Base-by-base conservation (phyloP, 1,139 yeast species). In the Kluyveromyces sp. region DNA sequence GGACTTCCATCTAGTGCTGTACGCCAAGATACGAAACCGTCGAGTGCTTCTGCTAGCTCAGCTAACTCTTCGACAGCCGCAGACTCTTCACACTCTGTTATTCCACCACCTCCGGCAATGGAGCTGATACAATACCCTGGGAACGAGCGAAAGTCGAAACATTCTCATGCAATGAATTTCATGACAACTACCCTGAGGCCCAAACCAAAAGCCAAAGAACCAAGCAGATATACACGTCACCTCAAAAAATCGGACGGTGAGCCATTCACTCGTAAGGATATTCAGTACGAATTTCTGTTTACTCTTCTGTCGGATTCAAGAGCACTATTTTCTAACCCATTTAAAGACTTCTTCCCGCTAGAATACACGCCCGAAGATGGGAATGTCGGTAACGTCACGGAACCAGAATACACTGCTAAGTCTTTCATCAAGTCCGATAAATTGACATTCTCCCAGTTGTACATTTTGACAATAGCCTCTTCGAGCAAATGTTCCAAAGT, bases 181-280 rank as follows among this genome's bases (percentile, higher is more conserved):
- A 25, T 43, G 39, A 43, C 47, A n/a, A 46, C 48, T 17, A 44
- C 46, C 2, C 45, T 36, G 18, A 18, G 34, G 25, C 36, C 32
- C 11, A 49, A 34, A 33, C 40, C 35, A 16, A 47, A 42, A 40
- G 33, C 33, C 15, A 35, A 52, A 41, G 54, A 52, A 36, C 48
- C 56, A 16, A 57, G 58, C 37, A 54, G 55, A 39, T 60, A 58
- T 33, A 55, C 54, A 19, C 71, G 84, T 40, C 95, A 85, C 60
- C 67, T 92, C 54, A 92, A 89, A 63, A 89, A 89, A 59, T 73
- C 79, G 15, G 97, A 92, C 58, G 96, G 97, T 3, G 95, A 85
- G 55, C 95, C 95, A 15, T 78, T 89, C 49, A 84, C 94, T 83
- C 72, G 97, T 41, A 75, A 69, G 48, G 97, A 92, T 57, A 82